These are phyloP conservation scores for Fusarium miscanthi DNA, from an alignment of 2,329 filamentous ascomycete genomes.

Conservation along the genomic window DNA sequence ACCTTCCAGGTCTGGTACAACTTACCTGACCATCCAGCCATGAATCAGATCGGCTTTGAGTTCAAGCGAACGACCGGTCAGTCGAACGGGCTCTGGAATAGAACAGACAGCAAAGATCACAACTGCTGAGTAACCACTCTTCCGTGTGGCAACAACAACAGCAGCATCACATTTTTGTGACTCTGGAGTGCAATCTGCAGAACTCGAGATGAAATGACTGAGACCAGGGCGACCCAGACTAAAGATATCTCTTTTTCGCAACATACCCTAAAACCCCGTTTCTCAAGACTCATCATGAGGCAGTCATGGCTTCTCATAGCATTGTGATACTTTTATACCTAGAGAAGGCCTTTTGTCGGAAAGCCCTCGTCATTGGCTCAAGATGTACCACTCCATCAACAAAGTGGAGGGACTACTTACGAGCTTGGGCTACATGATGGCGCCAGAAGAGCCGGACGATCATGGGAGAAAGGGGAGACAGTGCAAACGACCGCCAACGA, in stretches of 20 bases:
- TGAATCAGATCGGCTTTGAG: background rate
- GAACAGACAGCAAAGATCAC: background rate
- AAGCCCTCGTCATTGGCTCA: accelerated
- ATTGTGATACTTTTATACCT: background rate
- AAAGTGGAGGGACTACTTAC: background rate
- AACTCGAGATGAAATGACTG: background rate
- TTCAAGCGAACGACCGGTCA: background rate
- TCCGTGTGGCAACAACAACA: background rate
- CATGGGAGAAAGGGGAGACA: background rate
- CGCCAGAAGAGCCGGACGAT: background rate
- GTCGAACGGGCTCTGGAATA: background rate
- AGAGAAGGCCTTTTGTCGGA: background rate
- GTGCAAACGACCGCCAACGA: background rate
- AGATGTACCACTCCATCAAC: too few species aligned
- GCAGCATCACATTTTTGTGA: accelerated
- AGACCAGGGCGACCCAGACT: accelerated
- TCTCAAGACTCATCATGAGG: too few species aligned
- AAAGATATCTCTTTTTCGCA: background rate
- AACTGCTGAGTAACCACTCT: too few species aligned
- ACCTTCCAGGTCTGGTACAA: background rate
- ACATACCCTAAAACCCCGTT: background rate
- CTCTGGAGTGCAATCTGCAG: background rate
- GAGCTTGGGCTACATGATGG: background rate
- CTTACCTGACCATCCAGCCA: background rate
- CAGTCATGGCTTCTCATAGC: too few species aligned